phyloP scores from a whole-genome alignment of 2,329 filamentous ascomycete species.

The Verticillium klebahnii region DNA sequence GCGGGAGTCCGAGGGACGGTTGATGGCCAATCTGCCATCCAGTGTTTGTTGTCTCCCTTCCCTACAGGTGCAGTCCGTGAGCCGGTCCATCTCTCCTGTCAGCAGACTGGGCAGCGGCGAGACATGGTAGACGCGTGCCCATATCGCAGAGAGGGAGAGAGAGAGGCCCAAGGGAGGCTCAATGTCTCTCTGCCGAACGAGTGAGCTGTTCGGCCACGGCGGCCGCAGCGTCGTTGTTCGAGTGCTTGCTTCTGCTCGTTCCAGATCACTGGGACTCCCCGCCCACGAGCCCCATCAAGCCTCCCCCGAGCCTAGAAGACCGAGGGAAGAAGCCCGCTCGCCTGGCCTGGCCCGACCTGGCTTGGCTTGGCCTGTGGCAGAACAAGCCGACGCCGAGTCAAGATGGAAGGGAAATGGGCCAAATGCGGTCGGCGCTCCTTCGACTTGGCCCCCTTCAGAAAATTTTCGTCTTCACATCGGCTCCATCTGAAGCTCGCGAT shows the following conservation, averaged over 20 bases:
- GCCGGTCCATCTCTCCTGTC: background rate
- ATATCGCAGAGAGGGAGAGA: background rate
- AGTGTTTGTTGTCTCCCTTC: background rate
- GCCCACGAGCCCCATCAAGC: background rate
- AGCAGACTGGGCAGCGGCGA: background rate
- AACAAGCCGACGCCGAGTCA: background rate
- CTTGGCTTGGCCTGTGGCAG: background rate
- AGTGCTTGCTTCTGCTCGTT: background rate
- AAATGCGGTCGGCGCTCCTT: background rate
- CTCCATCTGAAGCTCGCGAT: background rate
- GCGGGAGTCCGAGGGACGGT: background rate
- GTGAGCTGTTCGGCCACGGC: background rate
- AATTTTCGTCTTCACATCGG: background rate
- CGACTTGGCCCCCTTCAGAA: background rate
- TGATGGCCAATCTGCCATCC: background rate
- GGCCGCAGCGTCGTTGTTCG: background rate
- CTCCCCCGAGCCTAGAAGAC: background rate
- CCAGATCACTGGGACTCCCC: background rate
- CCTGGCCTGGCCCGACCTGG: background rate
- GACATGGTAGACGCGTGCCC: background rate
- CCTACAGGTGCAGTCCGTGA: background rate
- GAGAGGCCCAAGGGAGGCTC: no score
- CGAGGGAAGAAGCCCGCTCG: background rate
- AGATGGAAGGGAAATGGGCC: background rate
- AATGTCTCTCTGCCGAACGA: no score